These are phyloP conservation scores for Bocquillonia castaneifolia DNA, from an alignment of 441 rosid species.

Conservation along the genomic window DNA sequence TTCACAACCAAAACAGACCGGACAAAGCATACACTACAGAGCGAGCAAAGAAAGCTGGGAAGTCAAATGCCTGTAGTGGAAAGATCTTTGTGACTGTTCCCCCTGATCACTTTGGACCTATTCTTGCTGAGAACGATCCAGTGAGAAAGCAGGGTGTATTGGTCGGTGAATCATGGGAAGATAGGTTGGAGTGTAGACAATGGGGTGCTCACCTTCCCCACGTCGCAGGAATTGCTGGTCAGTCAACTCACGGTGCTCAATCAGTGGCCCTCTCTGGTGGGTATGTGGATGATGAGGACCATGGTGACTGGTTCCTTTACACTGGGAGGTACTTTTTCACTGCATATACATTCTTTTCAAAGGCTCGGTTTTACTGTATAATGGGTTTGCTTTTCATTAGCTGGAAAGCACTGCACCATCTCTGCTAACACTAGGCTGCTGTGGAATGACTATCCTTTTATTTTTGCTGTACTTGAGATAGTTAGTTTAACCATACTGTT, in stretches of 20 bases:
- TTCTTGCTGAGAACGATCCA: slow-evolving; percentile 68
- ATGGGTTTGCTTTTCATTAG: background rate
- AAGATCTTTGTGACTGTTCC: slow-evolving; percentile 66
- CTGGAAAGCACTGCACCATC: background rate
- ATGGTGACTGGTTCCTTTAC: slow-evolving; percentile 89
- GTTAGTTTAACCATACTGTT: background rate
- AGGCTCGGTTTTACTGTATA: background rate
- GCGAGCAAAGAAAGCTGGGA: slow-evolving; percentile 60
- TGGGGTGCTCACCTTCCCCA: slow-evolving; percentile 87
- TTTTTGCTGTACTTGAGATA: background rate
- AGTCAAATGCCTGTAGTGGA: slow-evolving; percentile 79
- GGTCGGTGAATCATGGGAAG: slow-evolving; percentile 80
- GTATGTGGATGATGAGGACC: slow-evolving; percentile 78
- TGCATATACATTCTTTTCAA: background rate
- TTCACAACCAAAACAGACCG: slow-evolving; percentile 68
- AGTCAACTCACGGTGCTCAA: slow-evolving; percentile 62
- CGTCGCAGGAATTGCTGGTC: slow-evolving; percentile 79
- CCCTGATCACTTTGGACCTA: slow-evolving; percentile 82
- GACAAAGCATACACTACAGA: slow-evolving; percentile 72
- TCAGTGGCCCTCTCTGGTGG: slow-evolving; percentile 87
- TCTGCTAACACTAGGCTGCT: background rate
- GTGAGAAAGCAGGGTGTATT: slow-evolving; percentile 62
- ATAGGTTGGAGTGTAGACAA: slow-evolving; percentile 58
- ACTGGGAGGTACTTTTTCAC: slow-evolving; percentile 99
- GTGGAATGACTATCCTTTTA: background rate